Evolutionary conservation across 2,329 filamentous ascomycete genomes (phyloP).

Genomic region (Grosmannia penicillata): DNA sequence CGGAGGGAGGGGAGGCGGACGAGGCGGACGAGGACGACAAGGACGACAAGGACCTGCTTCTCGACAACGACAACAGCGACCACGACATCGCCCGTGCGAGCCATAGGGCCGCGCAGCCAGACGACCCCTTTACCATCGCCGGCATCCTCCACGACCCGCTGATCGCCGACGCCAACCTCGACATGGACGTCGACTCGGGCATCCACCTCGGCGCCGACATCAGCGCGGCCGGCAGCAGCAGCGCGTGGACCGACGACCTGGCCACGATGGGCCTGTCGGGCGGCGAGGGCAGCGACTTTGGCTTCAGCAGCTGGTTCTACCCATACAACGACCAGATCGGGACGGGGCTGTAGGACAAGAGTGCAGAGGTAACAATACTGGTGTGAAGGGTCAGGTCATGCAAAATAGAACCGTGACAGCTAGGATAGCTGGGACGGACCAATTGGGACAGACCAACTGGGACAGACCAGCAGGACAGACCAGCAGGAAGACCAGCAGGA

Average conservation of each 20-base stretch:
- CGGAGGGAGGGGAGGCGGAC: constrained; percentile 4
- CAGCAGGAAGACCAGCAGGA: too few species aligned
- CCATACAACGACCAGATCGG: constrained; percentile 8
- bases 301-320: constrained; percentile 8
- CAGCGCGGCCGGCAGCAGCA: neutral
- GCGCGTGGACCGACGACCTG: constrained; percentile 6
- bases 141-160: neutral
- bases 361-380: too few species aligned
- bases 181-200: constrained; percentile 4
- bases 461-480: too few species aligned
- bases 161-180: neutral
- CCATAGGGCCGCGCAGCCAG: too few species aligned
- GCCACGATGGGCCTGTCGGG: too few species aligned
- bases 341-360: neutral
- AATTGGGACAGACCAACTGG: too few species aligned
- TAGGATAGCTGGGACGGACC: too few species aligned
- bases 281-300: constrained; percentile 7
- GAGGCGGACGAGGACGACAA: neutral
- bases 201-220: constrained; percentile 3
- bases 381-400: too few species aligned
- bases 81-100: neutral
- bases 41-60: neutral
- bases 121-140: too few species aligned
- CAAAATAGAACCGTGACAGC: too few species aligned
- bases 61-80: neutral